Conservation (phyloP, 495 filamentous ascomycete species). For the Delitschia confertaspora region DNA sequence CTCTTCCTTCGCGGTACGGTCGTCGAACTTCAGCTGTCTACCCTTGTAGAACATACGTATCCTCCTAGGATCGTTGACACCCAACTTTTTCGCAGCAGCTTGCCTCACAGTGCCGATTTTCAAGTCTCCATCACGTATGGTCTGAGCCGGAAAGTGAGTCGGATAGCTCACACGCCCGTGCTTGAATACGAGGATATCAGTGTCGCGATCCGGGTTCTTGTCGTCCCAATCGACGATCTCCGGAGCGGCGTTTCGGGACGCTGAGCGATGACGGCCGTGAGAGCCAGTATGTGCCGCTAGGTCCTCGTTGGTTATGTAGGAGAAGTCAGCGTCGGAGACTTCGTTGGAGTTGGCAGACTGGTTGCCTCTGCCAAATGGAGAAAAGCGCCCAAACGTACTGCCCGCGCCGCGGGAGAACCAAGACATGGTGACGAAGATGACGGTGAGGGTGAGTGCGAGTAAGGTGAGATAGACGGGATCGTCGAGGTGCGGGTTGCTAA, state of each 20-base stretch:
- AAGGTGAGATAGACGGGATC: constrained; percentile 25
- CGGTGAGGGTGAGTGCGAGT: constrained; percentile 41
- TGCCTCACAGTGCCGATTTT: constrained; percentile 57
- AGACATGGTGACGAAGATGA: constrained; percentile 53
- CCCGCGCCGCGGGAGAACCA: constrained; percentile 48
- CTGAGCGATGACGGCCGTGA: constrained; percentile 34
- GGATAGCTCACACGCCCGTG: constrained; percentile 63
- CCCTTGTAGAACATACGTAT: constrained; percentile 80
- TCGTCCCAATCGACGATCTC: constrained; percentile 30
- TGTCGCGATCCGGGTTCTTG: constrained; percentile 39
- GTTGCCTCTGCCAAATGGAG: constrained; percentile 44
- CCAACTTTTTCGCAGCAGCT: constrained; percentile 54
- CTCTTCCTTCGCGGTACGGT: constrained; percentile 57
- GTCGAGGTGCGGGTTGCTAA: constrained; percentile 19
- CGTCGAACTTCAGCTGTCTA: constrained; percentile 58
- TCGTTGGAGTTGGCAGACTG: constrained; percentile 26
- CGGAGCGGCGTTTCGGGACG: constrained; percentile 28
- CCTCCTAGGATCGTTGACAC: constrained; percentile 49
- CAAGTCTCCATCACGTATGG: constrained; percentile 69
- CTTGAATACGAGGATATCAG: constrained; percentile 70
- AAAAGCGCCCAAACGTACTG: constrained; percentile 42
- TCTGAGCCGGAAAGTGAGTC: constrained; percentile 69
- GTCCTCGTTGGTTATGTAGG: constrained; percentile 70
- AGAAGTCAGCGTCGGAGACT: constrained; percentile 69
- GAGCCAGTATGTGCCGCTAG: constrained; percentile 9